Conservation (phyloP, 495 filamentous ascomycete species). For the Daldinia bambusicola region DNA sequence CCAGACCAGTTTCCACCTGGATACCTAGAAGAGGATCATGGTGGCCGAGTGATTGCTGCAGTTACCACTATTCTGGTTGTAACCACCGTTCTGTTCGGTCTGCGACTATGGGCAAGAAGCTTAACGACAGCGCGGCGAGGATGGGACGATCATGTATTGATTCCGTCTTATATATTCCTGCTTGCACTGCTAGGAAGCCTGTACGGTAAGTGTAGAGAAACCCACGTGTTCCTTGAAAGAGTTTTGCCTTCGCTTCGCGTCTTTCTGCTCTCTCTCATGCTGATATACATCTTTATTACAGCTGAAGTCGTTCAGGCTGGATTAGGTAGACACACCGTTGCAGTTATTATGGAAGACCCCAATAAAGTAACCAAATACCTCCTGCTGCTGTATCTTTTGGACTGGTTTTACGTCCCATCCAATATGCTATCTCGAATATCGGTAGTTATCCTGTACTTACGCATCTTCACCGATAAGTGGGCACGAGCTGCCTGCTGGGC, state of each 20-base stretch:
- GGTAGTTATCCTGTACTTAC: conserved; percentile 23
- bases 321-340: not conserved
- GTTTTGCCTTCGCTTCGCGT: not conserved
- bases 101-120: conserved; percentile 34
- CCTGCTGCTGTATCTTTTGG: conserved; percentile 17
- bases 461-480: conserved; percentile 31
- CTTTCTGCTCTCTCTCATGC: not conserved
- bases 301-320: not conserved
- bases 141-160: conserved; percentile 39
- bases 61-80: conserved; percentile 37
- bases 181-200: conserved; percentile 14
- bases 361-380: conserved; percentile 17
- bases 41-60: conserved; percentile 25
- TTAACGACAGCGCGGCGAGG: conserved; percentile 34
- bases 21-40: conserved; percentile 31
- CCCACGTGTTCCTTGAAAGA: not conserved
- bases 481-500: conserved; percentile 22
- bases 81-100: conserved; percentile 25
- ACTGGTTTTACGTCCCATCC: conserved; percentile 26
- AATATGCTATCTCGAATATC: conserved; percentile 6
- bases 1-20: conserved; percentile 28
- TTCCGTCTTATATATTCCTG: conserved; percentile 30
- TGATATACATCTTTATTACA: not conserved
- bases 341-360: conserved; percentile 27
- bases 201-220: not conserved